Percentiles rank a stretch among this genome's conserved stretches.
Evolutionary conservation across 1,139 yeast species (phyloP).

Genomic region (Nadsonia commutata): DNA sequence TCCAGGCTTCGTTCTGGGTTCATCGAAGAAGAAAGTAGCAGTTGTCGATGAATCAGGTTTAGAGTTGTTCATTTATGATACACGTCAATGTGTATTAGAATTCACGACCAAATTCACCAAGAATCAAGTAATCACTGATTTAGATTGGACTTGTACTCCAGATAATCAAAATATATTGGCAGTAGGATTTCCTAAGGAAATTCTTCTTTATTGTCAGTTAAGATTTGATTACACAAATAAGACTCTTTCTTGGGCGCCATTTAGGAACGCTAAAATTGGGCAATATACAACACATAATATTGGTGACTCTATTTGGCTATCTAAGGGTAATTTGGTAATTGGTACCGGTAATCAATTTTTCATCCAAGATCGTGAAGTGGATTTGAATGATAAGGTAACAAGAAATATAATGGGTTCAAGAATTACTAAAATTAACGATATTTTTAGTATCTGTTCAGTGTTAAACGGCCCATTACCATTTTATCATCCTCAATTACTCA

Average conservation of each 20-base stretch:
- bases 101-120: slow-evolving; percentile 31
- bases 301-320: slow-evolving; percentile 82
- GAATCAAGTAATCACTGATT: slow-evolving; percentile 32
- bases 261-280: slow-evolving; percentile 58
- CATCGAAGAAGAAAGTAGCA: slow-evolving; percentile 63
- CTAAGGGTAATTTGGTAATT: slow-evolving; percentile 61
- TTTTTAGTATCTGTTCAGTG: slow-evolving; percentile 54
- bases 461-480: slow-evolving; percentile 82
- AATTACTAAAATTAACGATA: slow-evolving; percentile 29
- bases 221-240: slow-evolving; percentile 79
- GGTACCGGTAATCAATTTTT: slow-evolving; percentile 87
- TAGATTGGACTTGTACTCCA: slow-evolving; percentile 62
- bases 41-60: slow-evolving; percentile 40
- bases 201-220: slow-evolving; percentile 60
- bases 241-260: slow-evolving; percentile 62
- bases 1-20: slow-evolving; percentile 48
- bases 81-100: slow-evolving; percentile 51
- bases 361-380: slow-evolving; percentile 58
- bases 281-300: slow-evolving; percentile 63
- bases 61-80: slow-evolving; percentile 62
- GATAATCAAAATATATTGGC: slow-evolving; percentile 62
- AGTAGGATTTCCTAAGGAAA: slow-evolving; percentile 54
- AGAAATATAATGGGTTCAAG: slow-evolving; percentile 22
- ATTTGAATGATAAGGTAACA: slow-evolving; percentile 38
- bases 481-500: slow-evolving; percentile 81